Conservation (phyloP, 176 grass and related monocot species). For the Bonia amplexicaulis region DNA sequence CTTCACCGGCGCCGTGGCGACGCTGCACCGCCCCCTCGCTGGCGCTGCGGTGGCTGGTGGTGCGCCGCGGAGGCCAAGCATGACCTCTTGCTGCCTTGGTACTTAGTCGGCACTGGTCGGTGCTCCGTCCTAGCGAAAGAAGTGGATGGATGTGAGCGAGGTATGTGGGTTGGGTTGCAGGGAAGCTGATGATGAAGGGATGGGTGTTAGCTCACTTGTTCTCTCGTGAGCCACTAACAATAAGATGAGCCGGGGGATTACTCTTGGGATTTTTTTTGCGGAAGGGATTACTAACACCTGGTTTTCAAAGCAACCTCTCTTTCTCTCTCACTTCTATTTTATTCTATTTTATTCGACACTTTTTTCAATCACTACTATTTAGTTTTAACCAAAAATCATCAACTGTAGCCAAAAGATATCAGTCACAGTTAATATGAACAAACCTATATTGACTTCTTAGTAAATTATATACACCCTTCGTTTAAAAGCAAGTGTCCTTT, state of each 20-base stretch:
- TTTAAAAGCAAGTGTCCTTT: too few relatives aligned
- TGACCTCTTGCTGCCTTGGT: neutral
- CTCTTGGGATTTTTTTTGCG: neutral
- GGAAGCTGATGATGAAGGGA: neutral
- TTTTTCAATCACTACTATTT: too few relatives aligned
- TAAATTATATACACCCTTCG: too few relatives aligned
- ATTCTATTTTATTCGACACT: too few relatives aligned
- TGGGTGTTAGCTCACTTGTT: constrained; percentile 4
- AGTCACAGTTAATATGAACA: too few relatives aligned
- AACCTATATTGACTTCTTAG: too few relatives aligned
- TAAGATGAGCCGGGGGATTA: neutral
- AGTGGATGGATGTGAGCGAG: neutral
- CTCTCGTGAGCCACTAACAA: constrained; percentile 29
- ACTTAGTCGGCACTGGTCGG: neutral
- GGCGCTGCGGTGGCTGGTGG: neutral
- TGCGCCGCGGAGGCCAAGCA: constrained; percentile 29
- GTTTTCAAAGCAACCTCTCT: too few relatives aligned
- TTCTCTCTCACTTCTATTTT: too few relatives aligned
- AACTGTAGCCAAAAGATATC: too few relatives aligned
- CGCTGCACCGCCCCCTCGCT: neutral
- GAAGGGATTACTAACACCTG: neutral
- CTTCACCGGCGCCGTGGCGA: constrained; percentile 13
- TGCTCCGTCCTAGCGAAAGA: neutral
- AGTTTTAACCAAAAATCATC: too few relatives aligned
- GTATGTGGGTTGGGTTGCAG: neutral